Conservation (phyloP, 805 yeast genomes). For the Kuraishia cidri region DNA sequence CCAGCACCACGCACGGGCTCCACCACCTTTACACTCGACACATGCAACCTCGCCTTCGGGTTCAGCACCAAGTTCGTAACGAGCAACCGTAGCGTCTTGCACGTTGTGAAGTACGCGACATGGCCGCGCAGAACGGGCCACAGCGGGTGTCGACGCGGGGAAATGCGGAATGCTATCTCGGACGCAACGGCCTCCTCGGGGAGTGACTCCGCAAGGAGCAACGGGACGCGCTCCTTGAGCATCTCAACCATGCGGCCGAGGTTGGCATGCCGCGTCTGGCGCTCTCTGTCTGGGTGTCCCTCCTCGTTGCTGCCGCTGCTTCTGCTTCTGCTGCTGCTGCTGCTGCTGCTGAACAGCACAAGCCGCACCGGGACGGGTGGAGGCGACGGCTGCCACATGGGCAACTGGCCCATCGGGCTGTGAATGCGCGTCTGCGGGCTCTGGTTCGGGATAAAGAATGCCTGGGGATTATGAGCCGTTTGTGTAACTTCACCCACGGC, state of each 20-base stretch:
- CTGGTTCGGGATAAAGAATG: too few relatives aligned
- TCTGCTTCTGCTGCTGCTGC: too few relatives aligned
- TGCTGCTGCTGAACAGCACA: too few relatives aligned
- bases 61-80: slow-evolving; percentile 47
- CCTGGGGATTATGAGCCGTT: too few relatives aligned
- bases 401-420: too few relatives aligned
- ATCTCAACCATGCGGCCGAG: slow-evolving; percentile 44
- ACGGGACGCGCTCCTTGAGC: slow-evolving; percentile 39
- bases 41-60: slow-evolving; percentile 43
- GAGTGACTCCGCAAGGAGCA: slow-evolving; percentile 33
- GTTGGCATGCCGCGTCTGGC: slow-evolving; percentile 32
- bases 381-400: too few relatives aligned
- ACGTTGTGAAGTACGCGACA: slow-evolving; percentile 43
- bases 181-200: slow-evolving; percentile 33
- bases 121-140: slow-evolving; percentile 50
- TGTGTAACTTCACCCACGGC: too few relatives aligned
- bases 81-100: slow-evolving; percentile 46
- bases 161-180: slow-evolving; percentile 40
- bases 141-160: slow-evolving; percentile 46
- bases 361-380: background rate
- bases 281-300: slow-evolving; percentile 3
- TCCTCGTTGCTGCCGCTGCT: background rate
- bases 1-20: slow-evolving; percentile 14
- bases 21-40: slow-evolving; percentile 26
- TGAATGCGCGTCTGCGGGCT: too few relatives aligned